phyloP scores from a whole-genome alignment of 2,329 filamentous ascomycete genomes.

The Verticillium nubilum region DNA sequence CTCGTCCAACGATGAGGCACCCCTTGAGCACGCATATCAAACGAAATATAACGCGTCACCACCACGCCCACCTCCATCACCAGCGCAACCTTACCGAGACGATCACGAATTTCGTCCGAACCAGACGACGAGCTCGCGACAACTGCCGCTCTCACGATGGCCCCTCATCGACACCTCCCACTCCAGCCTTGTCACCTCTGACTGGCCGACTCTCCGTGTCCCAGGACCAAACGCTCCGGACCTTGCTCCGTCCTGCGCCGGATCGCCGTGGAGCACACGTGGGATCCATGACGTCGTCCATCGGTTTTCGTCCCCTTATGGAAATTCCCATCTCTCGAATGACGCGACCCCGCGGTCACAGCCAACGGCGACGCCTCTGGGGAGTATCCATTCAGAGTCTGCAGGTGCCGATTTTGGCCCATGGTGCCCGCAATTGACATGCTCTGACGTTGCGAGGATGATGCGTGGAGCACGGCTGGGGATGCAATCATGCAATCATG shows the following conservation, averaged over 20 bases:
- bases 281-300: slow-evolving; percentile 1
- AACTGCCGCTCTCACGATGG: background rate
- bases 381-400: background rate
- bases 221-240: background rate
- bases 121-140: background rate
- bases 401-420: background rate
- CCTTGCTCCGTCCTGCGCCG: background rate
- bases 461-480: background rate
- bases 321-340: background rate
- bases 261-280: background rate
- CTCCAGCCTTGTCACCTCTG: background rate
- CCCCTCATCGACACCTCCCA: background rate
- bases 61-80: background rate
- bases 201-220: background rate
- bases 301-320: background rate
- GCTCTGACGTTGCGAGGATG: background rate
- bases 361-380: background rate
- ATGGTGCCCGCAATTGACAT: background rate
- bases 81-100: background rate
- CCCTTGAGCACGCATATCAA: background rate
- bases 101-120: background rate
- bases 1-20: background rate
- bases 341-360: background rate
- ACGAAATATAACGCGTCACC: background rate
- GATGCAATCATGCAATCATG: background rate